A percentile compares a stretch with the other conserved stretches of the same genome.
phyloP scores from a whole-genome alignment of 2,329 filamentous ascomycete genomes.

The Lachnum nothofagi region DNA sequence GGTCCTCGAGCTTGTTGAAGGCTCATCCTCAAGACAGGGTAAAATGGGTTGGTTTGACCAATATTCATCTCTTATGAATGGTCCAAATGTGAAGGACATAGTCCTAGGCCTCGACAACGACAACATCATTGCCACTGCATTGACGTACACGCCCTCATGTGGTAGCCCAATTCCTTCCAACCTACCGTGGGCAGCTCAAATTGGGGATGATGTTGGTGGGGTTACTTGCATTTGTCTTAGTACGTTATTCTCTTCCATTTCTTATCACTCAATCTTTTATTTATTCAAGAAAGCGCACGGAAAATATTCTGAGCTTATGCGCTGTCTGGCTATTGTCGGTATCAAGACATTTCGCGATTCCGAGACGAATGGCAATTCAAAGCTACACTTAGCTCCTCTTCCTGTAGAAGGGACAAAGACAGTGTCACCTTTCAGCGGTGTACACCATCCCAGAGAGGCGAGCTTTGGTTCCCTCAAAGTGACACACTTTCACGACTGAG shows the following conservation, averaged over 20 bases:
- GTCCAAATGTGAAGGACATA: conserved; percentile 47
- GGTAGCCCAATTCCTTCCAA: conserved; percentile 45
- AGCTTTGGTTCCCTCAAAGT: no score
- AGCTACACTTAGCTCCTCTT: no score
- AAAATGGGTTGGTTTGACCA: conserved; percentile 56
- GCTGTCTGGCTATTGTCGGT: background rate
- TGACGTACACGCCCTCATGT: conserved; percentile 48
- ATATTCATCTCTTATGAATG: conserved; percentile 48
- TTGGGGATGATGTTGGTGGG: conserved; percentile 50
- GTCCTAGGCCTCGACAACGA: conserved; percentile 48
- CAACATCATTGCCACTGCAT: conserved; percentile 47
- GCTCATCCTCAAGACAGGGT: conserved; percentile 42
- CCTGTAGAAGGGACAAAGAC: no score
- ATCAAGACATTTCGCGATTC: background rate
- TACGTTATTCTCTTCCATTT: conserved; percentile 33
- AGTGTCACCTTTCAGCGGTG: no score
- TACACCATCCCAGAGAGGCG: no score
- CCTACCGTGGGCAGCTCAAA: conserved; percentile 50
- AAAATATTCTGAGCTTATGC: background rate
- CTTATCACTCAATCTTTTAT: background rate
- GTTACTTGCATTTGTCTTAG: conserved; percentile 58
- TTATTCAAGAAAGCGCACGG: background rate
- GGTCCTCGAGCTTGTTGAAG: conserved; percentile 47
- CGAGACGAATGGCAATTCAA: background rate
- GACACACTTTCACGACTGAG: no score